A percentile compares a stretch with the other conserved stretches of the same genome.
Conservation (phyloP, 306 rosid genomes). For the Heteromeles arbutifolia region DNA sequence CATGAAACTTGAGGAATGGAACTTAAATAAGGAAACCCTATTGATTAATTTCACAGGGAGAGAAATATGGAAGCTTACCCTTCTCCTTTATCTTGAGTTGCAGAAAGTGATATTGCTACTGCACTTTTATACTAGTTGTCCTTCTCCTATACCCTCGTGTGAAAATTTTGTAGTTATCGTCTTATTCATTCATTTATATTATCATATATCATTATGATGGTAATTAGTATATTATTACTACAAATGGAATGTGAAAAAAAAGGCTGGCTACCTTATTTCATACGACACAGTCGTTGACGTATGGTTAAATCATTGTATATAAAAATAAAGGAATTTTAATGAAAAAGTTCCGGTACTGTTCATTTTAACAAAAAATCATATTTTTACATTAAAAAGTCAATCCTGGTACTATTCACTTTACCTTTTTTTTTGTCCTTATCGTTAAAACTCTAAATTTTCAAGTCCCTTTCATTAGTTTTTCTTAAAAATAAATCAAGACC, state of each 20-base stretch:
- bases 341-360: too few species aligned
- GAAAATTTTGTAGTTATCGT: not conserved
- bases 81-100: not conserved
- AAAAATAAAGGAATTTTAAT: too few species aligned
- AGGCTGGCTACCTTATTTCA: not conserved
- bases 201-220: not conserved
- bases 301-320: conserved; percentile 1
- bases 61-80: conserved; percentile 9
- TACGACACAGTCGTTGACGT: not conserved
- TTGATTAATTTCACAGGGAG: not conserved
- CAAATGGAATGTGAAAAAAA: not conserved
- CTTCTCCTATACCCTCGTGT: not conserved
- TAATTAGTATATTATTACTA: too few species aligned
- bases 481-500: too few species aligned
- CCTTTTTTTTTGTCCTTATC: too few species aligned
- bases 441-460: too few species aligned
- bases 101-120: not conserved
- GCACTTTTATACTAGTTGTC: not conserved
- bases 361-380: too few species aligned
- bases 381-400: too few species aligned
- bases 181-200: not conserved
- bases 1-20: not conserved
- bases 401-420: too few species aligned
- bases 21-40: not conserved
- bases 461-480: too few species aligned